Evolutionary conservation across 1,139 yeast species (phyloP), one percentile per base, ranked within the genome.

Genomic region (Arxiozyma heterogenica): DNA sequence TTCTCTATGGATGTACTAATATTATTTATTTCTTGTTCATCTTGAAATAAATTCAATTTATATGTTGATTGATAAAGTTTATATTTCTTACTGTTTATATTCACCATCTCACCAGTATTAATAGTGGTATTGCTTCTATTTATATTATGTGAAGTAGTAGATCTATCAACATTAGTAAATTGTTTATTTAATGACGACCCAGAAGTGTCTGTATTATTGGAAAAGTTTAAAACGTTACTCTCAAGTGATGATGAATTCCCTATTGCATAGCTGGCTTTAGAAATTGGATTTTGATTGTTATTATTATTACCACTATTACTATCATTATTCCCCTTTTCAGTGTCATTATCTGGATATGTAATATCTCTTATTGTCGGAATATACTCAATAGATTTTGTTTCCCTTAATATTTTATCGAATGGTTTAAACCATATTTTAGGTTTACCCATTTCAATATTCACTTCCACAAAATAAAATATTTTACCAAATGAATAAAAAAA

Each of bases 401-500:
- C 62, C 44, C 61, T 57, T 8, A 64, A 30, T 18, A 57, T 44
- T 34, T 57, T 59, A 51, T 62, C 58, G 47, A 62, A 61, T 15
- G 69, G 67, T 27, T 57, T 61, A 49, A 61, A 62, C 64, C 68
- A 65, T 20, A 59, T 55, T 23, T 53, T 55, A 2, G 64, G 53
- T 52, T 61, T 64, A 9, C 68, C 69, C 44, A 66, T 41, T 45
- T 63, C 64, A 17, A 64, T 56, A 41, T 59, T 55, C 1, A 64
- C 66, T 51, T 65, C 63, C 1, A 66, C 61, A 51, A 57, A 55
- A 56, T 66, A 66, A 5, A 61, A 50, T 1, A 66, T 59, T 52
- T 64, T 63, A 4, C 69, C 69, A 51, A 63, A 59, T 1, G 67
- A 59, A 48, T 66, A 64, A 51, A 57, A 64, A 53, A 59, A 63